These are phyloP conservation scores for Fusarium sp. DNA, from an alignment of 2,329 filamentous ascomycete genomes.

Conservation along the genomic window DNA sequence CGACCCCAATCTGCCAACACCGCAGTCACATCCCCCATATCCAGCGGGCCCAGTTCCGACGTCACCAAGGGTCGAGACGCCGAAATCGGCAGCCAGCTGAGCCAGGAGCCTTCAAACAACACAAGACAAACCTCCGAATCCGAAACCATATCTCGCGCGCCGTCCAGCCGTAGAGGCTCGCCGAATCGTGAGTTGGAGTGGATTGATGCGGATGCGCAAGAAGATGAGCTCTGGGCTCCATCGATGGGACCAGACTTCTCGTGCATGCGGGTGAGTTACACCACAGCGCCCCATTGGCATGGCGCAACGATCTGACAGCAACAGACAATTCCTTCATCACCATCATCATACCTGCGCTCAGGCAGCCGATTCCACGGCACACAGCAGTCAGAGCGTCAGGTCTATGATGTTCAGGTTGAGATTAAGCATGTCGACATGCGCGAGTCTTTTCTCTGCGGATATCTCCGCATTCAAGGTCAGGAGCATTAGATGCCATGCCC, in stretches of 20 bases:
- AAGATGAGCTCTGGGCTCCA: constrained; percentile 47
- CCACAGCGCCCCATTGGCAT: constrained; percentile 1
- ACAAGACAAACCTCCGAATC: constrained; percentile 30
- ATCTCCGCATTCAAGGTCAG: constrained; percentile 92
- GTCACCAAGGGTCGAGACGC: constrained; percentile 48
- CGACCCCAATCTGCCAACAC: constrained; percentile 49
- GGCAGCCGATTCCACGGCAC: constrained; percentile 90
- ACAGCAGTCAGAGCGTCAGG: constrained; percentile 90
- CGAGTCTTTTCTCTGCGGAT: constrained; percentile 94
- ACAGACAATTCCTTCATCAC: constrained; percentile 77
- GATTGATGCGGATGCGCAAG: constrained; percentile 38
- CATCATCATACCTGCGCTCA: constrained; percentile 84
- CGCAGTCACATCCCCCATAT: constrained; percentile 47
- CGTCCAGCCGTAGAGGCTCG: constrained; percentile 27
- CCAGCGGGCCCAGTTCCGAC: constrained; percentile 44
- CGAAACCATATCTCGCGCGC: constrained; percentile 27
- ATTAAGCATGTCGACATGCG: constrained; percentile 95
- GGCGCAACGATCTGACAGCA: constrained; percentile 19
- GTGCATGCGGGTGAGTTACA: constrained; percentile 48
- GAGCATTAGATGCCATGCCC: constrained; percentile 1
- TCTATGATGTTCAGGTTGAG: constrained; percentile 95
- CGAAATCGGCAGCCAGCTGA: constrained; percentile 39
- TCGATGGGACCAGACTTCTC: constrained; percentile 53
- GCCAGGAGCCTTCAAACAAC: constrained; percentile 37
- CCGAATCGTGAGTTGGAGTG: constrained; percentile 36